Evolutionary conservation across 2,329 filamentous ascomycete genomes (phyloP).

Genomic region (Pseudogymnoascus verrucosus): DNA sequence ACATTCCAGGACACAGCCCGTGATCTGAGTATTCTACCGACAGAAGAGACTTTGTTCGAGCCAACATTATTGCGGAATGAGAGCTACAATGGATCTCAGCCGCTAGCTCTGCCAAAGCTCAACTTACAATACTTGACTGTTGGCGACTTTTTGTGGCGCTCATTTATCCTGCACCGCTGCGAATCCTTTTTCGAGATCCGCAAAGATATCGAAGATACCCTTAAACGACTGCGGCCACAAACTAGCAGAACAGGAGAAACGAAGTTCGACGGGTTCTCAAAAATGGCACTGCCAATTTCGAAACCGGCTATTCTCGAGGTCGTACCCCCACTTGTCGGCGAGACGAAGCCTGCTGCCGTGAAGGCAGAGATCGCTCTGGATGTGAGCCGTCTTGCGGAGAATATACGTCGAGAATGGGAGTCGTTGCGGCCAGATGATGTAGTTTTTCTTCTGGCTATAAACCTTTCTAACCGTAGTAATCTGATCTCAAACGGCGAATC

Average conservation of each 20-base stretch:
- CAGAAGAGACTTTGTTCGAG: slow-evolving; percentile 75
- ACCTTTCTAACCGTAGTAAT: slow-evolving; percentile 46
- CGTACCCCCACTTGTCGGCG: slow-evolving; percentile 73
- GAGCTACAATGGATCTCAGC: slow-evolving; percentile 75
- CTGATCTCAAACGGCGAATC: slow-evolving; percentile 44
- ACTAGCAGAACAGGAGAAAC: slow-evolving; percentile 55
- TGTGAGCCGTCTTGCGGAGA: slow-evolving; percentile 67
- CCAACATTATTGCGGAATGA: slow-evolving; percentile 71
- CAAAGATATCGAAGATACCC: slow-evolving; percentile 76
- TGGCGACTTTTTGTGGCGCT: slow-evolving; percentile 94
- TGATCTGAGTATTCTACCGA: slow-evolving; percentile 70
- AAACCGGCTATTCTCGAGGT: slow-evolving; percentile 85
- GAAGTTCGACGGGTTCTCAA: slow-evolving; percentile 75
- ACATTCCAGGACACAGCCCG: slow-evolving; percentile 76
- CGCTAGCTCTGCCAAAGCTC: slow-evolving; percentile 84
- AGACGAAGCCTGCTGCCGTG: slow-evolving; percentile 73
- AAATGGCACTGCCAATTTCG: slow-evolving; percentile 81
- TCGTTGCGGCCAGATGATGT: slow-evolving; percentile 78
- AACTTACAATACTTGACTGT: slow-evolving; percentile 94
- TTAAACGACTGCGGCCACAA: slow-evolving; percentile 72
- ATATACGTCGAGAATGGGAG: slow-evolving; percentile 82
- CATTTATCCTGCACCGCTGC: slow-evolving; percentile 77
- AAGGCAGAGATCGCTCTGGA: slow-evolving; percentile 81
- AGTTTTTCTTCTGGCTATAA: slow-evolving; percentile 75
- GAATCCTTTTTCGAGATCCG: slow-evolving; percentile 92